Percentiles rank a stretch among this genome's conserved stretches.
These are phyloP conservation scores for Jaltomata sinuosa DNA, from an alignment of 257 asterid genomes.

Conservation along the genomic window DNA sequence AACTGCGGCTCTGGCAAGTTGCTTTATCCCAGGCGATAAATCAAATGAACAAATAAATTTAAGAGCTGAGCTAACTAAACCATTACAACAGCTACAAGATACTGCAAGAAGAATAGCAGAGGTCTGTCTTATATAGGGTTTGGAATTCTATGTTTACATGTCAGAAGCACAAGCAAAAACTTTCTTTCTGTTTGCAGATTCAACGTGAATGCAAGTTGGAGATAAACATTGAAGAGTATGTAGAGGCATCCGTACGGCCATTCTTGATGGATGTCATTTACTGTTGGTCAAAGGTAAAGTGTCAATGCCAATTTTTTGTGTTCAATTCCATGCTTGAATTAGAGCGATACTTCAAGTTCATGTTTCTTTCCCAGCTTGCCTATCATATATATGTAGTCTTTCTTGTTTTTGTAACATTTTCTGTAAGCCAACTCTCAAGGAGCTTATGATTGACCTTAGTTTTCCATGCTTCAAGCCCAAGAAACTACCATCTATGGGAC, in stretches of 20 bases:
- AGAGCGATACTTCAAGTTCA: neutral
- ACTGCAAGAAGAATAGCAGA: constrained; percentile 95
- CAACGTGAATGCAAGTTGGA: constrained; percentile 98
- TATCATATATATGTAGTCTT: neutral
- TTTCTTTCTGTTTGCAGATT: constrained; percentile 38
- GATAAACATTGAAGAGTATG: constrained; percentile 87
- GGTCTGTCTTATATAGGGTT: constrained; percentile 26
- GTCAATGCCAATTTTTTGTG: neutral
- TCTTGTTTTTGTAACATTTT: neutral
- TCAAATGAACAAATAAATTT: constrained; percentile 70
- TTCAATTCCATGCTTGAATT: neutral
- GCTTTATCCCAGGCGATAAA: constrained; percentile 89
- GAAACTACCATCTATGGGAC: neutral
- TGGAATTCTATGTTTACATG: neutral
- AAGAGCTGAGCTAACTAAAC: constrained; percentile 86
- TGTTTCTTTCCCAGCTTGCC: neutral
- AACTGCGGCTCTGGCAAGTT: constrained; percentile 88
- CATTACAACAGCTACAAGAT: constrained; percentile 92
- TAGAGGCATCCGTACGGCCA: constrained; percentile 87
- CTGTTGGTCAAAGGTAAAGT: constrained; percentile 90
- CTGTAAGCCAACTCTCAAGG: neutral
- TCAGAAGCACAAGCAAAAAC: neutral
- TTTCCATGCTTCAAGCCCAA: neutral
- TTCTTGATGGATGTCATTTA: constrained; percentile 93
- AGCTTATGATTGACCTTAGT: neutral